These are phyloP conservation scores for Lachancea sp. DNA, from an alignment of 805 yeast genomes.

Conservation along the genomic window DNA sequence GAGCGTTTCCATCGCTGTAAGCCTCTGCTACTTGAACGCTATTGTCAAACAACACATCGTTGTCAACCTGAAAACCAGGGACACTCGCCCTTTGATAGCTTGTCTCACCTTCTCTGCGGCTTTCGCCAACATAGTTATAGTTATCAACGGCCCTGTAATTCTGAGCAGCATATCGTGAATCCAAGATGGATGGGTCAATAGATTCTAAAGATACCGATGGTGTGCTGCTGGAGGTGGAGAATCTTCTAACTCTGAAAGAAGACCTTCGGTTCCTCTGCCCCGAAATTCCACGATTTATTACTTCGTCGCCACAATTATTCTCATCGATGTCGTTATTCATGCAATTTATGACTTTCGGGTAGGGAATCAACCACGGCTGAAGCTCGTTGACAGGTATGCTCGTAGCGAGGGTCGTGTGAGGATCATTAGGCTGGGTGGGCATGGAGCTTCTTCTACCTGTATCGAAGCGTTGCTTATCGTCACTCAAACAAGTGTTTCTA, in stretches of 20 bases:
- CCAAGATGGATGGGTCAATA: conserved; percentile 10
- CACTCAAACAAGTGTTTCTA: conserved; percentile 11
- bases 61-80: background rate
- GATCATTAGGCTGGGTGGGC: conserved; percentile 17
- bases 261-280: conserved; percentile 7
- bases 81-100: background rate
- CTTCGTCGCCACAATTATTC: background rate
- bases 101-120: background rate
- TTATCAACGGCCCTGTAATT: conserved; percentile 14
- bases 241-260: conserved; percentile 24
- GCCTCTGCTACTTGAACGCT: conserved; percentile 11
- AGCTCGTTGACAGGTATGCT: conserved; percentile 25
- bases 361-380: conserved; percentile 29
- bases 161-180: conserved; percentile 12
- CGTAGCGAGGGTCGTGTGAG: conserved; percentile 27
- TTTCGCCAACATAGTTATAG: conserved; percentile 10
- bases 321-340: conserved; percentile 2
- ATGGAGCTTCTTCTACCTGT: conserved; percentile 18
- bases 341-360: conserved; percentile 22
- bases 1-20: conserved; percentile 12
- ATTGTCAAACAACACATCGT: background rate
- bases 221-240: conserved; percentile 20
- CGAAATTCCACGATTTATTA: background rate
- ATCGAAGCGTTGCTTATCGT: conserved; percentile 8
- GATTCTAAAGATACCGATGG: conserved; percentile 6